Conservation (phyloP, 371 early-diverging fungal species). For the Fennellomyces sp. region DNA sequence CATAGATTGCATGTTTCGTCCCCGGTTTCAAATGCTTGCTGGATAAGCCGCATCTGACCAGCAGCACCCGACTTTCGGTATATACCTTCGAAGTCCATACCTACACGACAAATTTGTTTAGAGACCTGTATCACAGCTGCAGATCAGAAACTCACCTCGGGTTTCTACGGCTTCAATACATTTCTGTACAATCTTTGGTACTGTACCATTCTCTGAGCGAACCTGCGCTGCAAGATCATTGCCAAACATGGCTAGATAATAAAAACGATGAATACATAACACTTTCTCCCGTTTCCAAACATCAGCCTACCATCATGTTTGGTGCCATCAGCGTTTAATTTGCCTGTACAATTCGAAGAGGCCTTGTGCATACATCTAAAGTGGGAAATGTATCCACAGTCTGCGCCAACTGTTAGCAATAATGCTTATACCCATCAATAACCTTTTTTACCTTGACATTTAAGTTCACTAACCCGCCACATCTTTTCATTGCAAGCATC, state of each 20-base stretch:
- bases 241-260: constrained; percentile 30
- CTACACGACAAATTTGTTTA: no score
- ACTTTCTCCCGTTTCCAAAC: background rate
- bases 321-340: constrained; percentile 16
- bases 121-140: no score
- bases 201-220: constrained; percentile 24
- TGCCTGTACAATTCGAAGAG: constrained; percentile 25
- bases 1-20: constrained; percentile 54
- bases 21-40: constrained; percentile 46
- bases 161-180: constrained; percentile 83
- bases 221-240: constrained; percentile 28
- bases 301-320: background rate
- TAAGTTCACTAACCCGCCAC: constrained; percentile 80
- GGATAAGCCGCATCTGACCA: constrained; percentile 74
- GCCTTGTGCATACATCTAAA: constrained; percentile 40
- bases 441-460: constrained; percentile 65
- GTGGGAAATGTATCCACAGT: constrained; percentile 41
- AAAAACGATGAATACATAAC: background rate
- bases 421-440: background rate
- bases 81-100: constrained; percentile 86
- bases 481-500: constrained; percentile 86
- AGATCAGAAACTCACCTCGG: no score
- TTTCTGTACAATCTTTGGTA: constrained; percentile 80
- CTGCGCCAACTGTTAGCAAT: constrained; percentile 7
- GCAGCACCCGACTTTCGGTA: constrained; percentile 93